phyloP scores from a whole-genome alignment of 345 rosid species.

The Rubroshorea leprosula region DNA sequence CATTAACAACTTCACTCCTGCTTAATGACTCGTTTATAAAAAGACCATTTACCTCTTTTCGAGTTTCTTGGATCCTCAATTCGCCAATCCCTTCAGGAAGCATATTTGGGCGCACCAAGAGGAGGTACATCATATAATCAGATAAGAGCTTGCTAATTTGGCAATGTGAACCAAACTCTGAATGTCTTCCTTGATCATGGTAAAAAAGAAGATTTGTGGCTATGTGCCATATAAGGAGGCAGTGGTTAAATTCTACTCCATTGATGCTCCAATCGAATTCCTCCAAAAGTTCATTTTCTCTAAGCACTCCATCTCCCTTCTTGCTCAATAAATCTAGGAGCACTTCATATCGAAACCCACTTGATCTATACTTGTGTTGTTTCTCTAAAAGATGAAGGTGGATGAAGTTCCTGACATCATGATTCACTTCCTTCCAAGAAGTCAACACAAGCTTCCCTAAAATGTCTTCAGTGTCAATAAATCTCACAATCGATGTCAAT shows the following conservation, averaged over 20 bases:
- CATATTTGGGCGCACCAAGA: slow-evolving; percentile 8
- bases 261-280: slow-evolving; percentile 10
- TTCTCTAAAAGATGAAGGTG: background rate
- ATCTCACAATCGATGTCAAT: background rate
- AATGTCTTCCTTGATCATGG: background rate
- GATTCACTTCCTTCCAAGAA: slow-evolving; percentile 1
- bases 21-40: background rate
- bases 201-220: slow-evolving; percentile 22
- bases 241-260: slow-evolving; percentile 13
- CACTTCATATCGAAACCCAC: background rate
- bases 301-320: background rate
- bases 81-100: slow-evolving; percentile 14
- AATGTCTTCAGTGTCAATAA: background rate
- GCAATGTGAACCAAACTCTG: background rate
- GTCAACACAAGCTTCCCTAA: background rate
- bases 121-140: slow-evolving; percentile 14
- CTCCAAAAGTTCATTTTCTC: background rate
- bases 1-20: background rate
- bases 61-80: slow-evolving; percentile 14
- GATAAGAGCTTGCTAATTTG: slow-evolving; percentile 19
- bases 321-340: too few species aligned
- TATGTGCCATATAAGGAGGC: slow-evolving; percentile 30
- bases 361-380: background rate
- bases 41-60: slow-evolving; percentile 1
- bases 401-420: slow-evolving; percentile 1